Evolutionary conservation across 2,329 filamentous ascomycete genomes (phyloP).

Genomic region (Aspergillus clavatus): DNA sequence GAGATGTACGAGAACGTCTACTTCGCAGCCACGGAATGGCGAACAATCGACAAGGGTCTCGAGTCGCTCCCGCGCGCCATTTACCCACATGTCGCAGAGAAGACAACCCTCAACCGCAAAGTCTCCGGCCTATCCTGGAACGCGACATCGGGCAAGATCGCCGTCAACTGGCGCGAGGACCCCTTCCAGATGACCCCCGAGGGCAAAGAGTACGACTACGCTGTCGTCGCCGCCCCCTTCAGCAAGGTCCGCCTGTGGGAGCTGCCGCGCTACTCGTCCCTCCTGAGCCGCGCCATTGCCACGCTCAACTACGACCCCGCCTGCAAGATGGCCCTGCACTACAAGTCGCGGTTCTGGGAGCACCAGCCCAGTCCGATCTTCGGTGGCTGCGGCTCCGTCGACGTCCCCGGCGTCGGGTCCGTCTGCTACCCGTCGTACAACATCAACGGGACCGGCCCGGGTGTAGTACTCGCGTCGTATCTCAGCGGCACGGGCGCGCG

Average conservation of each 20-base stretch:
- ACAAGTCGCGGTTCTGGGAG: constrained; percentile 60
- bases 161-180: constrained; percentile 51
- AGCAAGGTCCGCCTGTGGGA: constrained; percentile 60
- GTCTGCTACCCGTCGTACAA: constrained; percentile 37
- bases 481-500: constrained; percentile 22
- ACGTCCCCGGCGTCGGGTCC: constrained; percentile 26
- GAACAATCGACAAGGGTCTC: constrained; percentile 60
- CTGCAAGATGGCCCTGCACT: constrained; percentile 62
- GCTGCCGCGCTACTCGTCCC: constrained; percentile 51
- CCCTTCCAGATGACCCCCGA: constrained; percentile 39
- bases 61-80: constrained; percentile 60
- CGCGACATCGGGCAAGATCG: constrained; percentile 49
- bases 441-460: constrained; percentile 32
- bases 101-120: constrained; percentile 53
- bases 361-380: constrained; percentile 53
- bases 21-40: constrained; percentile 56
- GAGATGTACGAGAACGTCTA: constrained; percentile 55
- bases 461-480: constrained; percentile 45
- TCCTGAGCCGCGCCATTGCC: constrained; percentile 46
- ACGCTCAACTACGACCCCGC: constrained; percentile 48
- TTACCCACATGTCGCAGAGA: constrained; percentile 55
- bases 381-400: constrained; percentile 46
- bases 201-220: constrained; percentile 59
- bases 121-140: constrained; percentile 56
- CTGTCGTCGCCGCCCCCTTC: constrained; percentile 62